These are phyloP conservation scores for Boletus pseudopeckii DNA, from an alignment of 768 basidiomycete species.

Conservation along the genomic window DNA sequence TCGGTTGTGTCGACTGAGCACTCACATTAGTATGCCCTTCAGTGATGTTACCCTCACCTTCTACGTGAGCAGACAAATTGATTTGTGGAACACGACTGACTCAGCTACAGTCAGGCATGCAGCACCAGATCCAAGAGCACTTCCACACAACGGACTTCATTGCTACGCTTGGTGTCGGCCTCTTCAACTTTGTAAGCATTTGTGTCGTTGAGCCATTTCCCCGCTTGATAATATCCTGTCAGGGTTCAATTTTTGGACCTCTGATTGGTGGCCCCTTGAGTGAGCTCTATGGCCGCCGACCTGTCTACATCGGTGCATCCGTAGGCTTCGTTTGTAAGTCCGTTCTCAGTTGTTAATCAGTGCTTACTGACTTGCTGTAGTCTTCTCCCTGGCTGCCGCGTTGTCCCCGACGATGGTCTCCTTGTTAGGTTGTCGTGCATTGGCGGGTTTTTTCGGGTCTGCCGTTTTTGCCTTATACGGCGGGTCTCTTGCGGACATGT, in stretches of 20 bases:
- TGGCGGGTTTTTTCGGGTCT: constrained; percentile 22
- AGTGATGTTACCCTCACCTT: constrained; percentile 25
- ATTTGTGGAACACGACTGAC: background rate
- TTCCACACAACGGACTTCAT: constrained; percentile 13
- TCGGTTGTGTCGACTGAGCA: background rate
- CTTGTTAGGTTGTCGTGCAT: constrained; percentile 18
- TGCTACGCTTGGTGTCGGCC: constrained; percentile 19
- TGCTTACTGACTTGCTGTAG: constrained; percentile 6
- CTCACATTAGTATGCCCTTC: constrained; percentile 5
- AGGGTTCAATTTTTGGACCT: constrained; percentile 23
- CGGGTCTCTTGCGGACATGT: constrained; percentile 25
- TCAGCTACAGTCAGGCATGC: constrained; percentile 21
- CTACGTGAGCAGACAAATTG: constrained; percentile 18
- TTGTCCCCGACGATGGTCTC: constrained; percentile 17
- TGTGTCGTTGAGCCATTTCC: background rate
- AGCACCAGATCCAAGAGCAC: constrained; percentile 25
- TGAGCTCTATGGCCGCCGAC: constrained; percentile 22
- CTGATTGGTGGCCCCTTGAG: constrained; percentile 22
- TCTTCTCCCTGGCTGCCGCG: constrained; percentile 18
- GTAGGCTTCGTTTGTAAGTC: constrained; percentile 18
- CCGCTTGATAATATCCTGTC: background rate
- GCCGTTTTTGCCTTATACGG: constrained; percentile 24
- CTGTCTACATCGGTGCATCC: constrained; percentile 19
- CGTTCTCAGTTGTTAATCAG: background rate
- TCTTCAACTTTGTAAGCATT: constrained; percentile 19